Conservation (phyloP, 2,329 filamentous ascomycete species). For the Dothiorella sarmentorum region DNA sequence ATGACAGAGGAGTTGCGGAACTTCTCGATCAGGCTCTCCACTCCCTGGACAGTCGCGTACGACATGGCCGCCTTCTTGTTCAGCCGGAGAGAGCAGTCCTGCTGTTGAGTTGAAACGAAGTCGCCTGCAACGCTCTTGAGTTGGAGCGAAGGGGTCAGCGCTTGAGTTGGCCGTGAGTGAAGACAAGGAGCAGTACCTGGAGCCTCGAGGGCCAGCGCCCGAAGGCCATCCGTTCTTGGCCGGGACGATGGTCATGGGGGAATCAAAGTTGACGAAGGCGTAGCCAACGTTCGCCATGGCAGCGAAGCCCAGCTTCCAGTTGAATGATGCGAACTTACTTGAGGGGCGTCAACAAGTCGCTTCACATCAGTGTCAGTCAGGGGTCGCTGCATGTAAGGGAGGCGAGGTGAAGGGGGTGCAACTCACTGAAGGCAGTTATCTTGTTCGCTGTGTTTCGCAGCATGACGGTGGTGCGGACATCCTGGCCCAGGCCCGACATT, state of each 20-base stretch:
- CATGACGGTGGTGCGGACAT: constrained; percentile 69
- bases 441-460: constrained; percentile 92
- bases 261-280: constrained; percentile 92
- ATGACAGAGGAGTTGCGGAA: constrained; percentile 97
- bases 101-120: too few relatives aligned
- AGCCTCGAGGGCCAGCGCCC: too few relatives aligned
- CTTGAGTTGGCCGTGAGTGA: too few relatives aligned
- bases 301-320: constrained; percentile 70
- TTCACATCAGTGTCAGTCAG: constrained; percentile 54
- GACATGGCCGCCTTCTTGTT: constrained; percentile 87
- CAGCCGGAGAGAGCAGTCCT: constrained; percentile 39
- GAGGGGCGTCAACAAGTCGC: constrained; percentile 73
- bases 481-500: too few relatives aligned
- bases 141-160: too few relatives aligned
- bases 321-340: constrained; percentile 91
- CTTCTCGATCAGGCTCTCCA: constrained; percentile 86
- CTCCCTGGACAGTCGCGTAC: constrained; percentile 95
- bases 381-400: constrained; percentile 23
- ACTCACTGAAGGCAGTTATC: constrained; percentile 61
- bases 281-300: constrained; percentile 74
- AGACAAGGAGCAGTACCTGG: too few relatives aligned
- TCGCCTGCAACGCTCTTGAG: too few relatives aligned
- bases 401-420: neutral
- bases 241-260: constrained; percentile 70
- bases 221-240: constrained; percentile 23